phyloP scores from a whole-genome alignment of 768 basidiomycete species.

The Leucocoprinus sp. region DNA sequence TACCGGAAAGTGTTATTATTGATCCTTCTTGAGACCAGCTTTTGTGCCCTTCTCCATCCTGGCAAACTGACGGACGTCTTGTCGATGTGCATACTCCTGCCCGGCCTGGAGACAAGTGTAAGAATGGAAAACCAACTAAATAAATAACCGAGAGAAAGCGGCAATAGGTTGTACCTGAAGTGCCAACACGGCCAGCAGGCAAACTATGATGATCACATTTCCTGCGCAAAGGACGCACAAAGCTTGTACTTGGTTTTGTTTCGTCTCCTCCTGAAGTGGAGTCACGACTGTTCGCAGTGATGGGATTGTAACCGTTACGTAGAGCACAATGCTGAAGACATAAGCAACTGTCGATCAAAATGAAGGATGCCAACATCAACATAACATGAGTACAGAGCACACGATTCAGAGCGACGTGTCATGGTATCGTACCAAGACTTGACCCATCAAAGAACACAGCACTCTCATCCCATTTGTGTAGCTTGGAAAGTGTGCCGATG shows the following conservation, averaged over 20 bases:
- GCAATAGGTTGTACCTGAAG: constrained; percentile 53
- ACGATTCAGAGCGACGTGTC: not conserved
- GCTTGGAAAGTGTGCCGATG: constrained; percentile 65
- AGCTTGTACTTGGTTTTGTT: constrained; percentile 65
- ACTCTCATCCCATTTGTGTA: constrained; percentile 85
- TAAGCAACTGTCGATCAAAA: constrained; percentile 48
- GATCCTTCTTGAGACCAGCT: constrained; percentile 31
- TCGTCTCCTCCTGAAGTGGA: constrained; percentile 49
- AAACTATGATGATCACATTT: constrained; percentile 73
- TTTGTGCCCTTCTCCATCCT: constrained; percentile 19
- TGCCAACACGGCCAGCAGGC: constrained; percentile 54
- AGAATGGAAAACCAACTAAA: not conserved
- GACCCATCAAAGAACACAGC: constrained; percentile 95
- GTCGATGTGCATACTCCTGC: constrained; percentile 72
- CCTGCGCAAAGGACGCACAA: constrained; percentile 78
- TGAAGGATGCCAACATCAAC: not conserved
- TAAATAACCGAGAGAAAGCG: not conserved
- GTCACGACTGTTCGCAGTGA: constrained; percentile 67
- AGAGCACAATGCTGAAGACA: constrained; percentile 70
- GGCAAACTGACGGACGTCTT: constrained; percentile 42
- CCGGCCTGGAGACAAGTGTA: constrained; percentile 47
- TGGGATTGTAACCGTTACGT: constrained; percentile 76
- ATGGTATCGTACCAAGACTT: constrained; percentile 55
- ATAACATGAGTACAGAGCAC: not conserved
- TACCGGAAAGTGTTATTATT: constrained; percentile 17